These are phyloP conservation scores for Botrytis byssoidea DNA, from an alignment of 2,329 filamentous ascomycete species.

Conservation along the genomic window DNA sequence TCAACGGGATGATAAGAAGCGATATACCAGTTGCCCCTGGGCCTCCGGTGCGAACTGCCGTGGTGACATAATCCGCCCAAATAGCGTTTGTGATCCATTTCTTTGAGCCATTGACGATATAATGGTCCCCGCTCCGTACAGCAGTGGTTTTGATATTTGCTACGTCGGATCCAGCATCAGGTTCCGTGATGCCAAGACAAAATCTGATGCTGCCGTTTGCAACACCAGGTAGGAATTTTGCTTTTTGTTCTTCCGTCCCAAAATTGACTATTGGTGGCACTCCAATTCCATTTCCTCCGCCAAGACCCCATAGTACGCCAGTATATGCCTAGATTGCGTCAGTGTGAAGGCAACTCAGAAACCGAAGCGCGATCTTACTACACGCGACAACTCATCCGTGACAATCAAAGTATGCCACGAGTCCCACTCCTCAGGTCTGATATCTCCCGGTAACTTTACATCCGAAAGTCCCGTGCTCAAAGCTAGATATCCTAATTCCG, in stretches of 20 bases:
- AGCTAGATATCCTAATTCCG: slow-evolving; percentile 38
- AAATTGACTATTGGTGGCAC: slow-evolving; percentile 62
- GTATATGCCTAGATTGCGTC: slow-evolving; percentile 45
- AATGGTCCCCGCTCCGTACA: slow-evolving; percentile 48
- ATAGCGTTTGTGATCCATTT: slow-evolving; percentile 67
- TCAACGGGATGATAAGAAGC: slow-evolving; percentile 55
- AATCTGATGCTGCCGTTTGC: slow-evolving; percentile 59
- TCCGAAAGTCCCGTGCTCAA: slow-evolving; percentile 43
- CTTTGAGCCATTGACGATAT: slow-evolving; percentile 65
- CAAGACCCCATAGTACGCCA: slow-evolving; percentile 57
- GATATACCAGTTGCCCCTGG: slow-evolving; percentile 54
- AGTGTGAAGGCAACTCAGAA: background rate
- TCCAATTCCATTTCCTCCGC: slow-evolving; percentile 61
- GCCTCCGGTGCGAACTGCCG: slow-evolving; percentile 59
- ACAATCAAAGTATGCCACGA: slow-evolving; percentile 56
- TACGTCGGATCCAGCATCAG: slow-evolving; percentile 62
- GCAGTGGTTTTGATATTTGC: slow-evolving; percentile 63
- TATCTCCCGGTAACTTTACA: slow-evolving; percentile 45
- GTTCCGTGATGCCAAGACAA: slow-evolving; percentile 65
- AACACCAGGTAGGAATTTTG: slow-evolving; percentile 57
- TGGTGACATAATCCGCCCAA: slow-evolving; percentile 60
- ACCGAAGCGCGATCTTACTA: slow-evolving; percentile 35
- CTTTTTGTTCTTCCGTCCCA: slow-evolving; percentile 59
- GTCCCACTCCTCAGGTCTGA: slow-evolving; percentile 51
- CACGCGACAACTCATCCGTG: slow-evolving; percentile 54